Evolutionary conservation across 495 filamentous ascomycete species (phyloP).

Genomic region (Acidomyces sp.): DNA sequence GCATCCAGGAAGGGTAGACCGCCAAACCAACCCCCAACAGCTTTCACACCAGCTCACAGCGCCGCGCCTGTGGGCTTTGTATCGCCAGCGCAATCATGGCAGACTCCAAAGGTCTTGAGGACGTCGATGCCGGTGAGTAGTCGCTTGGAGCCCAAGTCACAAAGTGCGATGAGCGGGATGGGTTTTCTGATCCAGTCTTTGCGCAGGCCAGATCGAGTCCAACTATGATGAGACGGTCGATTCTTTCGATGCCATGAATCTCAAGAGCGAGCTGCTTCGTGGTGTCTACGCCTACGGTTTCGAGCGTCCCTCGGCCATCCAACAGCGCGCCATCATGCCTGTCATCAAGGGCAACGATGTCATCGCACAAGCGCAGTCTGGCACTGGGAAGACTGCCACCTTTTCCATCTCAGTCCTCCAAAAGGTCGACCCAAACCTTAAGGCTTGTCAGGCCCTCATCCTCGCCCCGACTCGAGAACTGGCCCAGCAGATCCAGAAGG

Average conservation of each 20-base stretch:
- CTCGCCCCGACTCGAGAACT: conserved; percentile 95
- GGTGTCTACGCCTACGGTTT: conserved; percentile 99
- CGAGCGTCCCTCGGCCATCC: conserved; percentile 96
- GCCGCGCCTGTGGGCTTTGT: conserved; percentile 60
- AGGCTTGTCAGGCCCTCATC: conserved; percentile 88
- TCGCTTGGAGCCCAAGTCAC: neutral
- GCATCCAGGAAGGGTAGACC: conserved; percentile 24
- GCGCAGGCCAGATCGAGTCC: conserved; percentile 91
- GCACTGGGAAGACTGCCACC: conserved; percentile 97
- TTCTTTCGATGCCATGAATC: conserved; percentile 94
- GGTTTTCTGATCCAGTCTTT: too few relatives aligned
- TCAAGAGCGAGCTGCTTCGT: conserved; percentile 92
- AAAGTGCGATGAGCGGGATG: neutral
- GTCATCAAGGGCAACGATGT: conserved; percentile 99
- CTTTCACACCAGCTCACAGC: conserved; percentile 37
- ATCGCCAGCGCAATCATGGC: conserved; percentile 76
- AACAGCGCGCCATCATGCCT: conserved; percentile 98
- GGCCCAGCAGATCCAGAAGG: conserved; percentile 97
- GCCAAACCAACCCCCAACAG: conserved; percentile 25
- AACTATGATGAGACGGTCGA: conserved; percentile 99
- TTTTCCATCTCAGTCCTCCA: conserved; percentile 98
- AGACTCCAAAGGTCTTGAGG: conserved; percentile 87
- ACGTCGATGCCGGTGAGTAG: conserved; percentile 68
- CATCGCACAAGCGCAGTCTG: conserved; percentile 97
- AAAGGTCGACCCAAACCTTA: conserved; percentile 87